Percentiles rank a stretch among this genome's conserved stretches.
Conservation (phyloP, 2,329 filamentous ascomycete genomes). For the Fusarium circinatum region DNA sequence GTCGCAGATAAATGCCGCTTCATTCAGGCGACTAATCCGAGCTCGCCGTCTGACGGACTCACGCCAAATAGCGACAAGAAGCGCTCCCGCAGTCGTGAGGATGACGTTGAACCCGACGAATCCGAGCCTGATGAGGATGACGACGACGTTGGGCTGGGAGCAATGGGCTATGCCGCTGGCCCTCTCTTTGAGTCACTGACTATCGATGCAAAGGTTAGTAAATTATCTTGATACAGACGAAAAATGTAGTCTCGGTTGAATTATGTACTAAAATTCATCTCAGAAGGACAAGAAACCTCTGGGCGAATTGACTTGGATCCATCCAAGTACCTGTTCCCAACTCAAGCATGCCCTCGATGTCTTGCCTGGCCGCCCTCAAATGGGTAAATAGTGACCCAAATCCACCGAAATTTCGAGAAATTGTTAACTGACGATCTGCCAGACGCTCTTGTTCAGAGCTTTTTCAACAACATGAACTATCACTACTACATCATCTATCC, state of each 20-base stretch:
- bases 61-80: constrained; percentile 33
- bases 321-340: constrained; percentile 41
- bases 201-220: constrained; percentile 38
- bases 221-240: rapidly evolving
- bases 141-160: constrained; percentile 45
- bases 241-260: not conserved
- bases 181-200: constrained; percentile 46
- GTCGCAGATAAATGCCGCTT: constrained; percentile 51
- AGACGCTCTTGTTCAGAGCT: constrained; percentile 52
- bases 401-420: too few relatives aligned
- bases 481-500: constrained; percentile 54
- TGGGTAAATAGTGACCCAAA: constrained; percentile 40
- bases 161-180: constrained; percentile 48
- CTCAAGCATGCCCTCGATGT: constrained; percentile 46
- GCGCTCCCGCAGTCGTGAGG: constrained; percentile 36
- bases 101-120: constrained; percentile 27
- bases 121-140: constrained; percentile 41
- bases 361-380: constrained; percentile 48
- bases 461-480: constrained; percentile 50
- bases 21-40: constrained; percentile 35
- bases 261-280: not conserved
- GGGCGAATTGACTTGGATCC: constrained; percentile 33
- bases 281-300: constrained; percentile 27
- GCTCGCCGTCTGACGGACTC: constrained; percentile 29
- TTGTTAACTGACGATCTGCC: not conserved